Base-by-base conservation (phyloP, 768 basidiomycete species). In the Mycena haematopus region DNA sequence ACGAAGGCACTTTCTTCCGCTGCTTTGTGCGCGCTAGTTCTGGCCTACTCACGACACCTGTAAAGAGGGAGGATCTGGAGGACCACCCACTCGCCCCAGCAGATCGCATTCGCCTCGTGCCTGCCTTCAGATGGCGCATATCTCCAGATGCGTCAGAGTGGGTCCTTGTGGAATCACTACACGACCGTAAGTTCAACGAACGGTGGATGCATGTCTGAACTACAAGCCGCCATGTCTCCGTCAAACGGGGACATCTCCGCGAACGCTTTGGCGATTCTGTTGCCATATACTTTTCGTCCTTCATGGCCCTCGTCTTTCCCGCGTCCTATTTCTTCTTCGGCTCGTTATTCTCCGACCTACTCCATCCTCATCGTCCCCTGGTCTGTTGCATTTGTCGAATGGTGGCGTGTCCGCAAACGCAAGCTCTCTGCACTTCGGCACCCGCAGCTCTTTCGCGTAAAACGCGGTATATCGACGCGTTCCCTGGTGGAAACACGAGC, bases 201-300 rank as follows among this genome's bases (percentile, higher is more conserved):
- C 69, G 76, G 0, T 96, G 95, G 95, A 82, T 93, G 55, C 82
- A 84, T 24, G 77, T 84, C 11, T 95, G 95, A 92, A 87, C 87
- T 15, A 81, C 80, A 9, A 82, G 82, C 33, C 82, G 86, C 31
- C 82, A 89, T 51, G 86, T 85, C 14, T 85, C 84, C 21, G 80
- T 84, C 11, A 82, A 89, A 62, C 82, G 92, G n/a, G 84, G 84
- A 52, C 82, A 83, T 58, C 85, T 96, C 51, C 84, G 90, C 44
- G 83, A 89, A 66, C 90, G 93, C 84, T 94, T 93, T 66, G 95
- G 95, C 13, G 92, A 92, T n/a, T n/a, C n/a, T n/a, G n/a, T n/a
- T n/a, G n/a, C n/a, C n/a, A n/a, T n/a, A n/a, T n/a, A n/a, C n/a
- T 71, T 75, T 84, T 86, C 52, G 96, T 96, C 79, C 83, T 98